A percentile compares a stretch with the other conserved stretches of the same genome.
These are phyloP conservation scores for Blastomyces silverae DNA, from an alignment of 2,329 filamentous ascomycete species.

Conservation along the genomic window DNA sequence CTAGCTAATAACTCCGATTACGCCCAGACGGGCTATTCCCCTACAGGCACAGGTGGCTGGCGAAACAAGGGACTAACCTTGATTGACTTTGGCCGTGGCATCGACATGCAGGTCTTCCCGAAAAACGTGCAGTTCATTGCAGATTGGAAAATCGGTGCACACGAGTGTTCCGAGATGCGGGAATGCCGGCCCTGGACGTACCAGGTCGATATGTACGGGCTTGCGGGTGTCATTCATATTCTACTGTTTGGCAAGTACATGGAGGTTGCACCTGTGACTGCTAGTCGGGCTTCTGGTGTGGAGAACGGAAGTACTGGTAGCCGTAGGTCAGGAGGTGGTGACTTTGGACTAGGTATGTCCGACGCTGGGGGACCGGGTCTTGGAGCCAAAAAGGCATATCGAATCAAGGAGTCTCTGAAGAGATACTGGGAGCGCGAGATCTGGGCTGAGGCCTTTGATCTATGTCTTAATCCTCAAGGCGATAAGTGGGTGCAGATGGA, in stretches of 20 bases:
- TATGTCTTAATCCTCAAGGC: constrained; percentile 69
- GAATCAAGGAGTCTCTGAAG: constrained; percentile 75
- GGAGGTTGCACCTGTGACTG: constrained; percentile 55
- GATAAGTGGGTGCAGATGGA: constrained; percentile 58
- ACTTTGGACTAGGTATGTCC: not conserved
- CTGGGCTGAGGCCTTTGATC: constrained; percentile 74
- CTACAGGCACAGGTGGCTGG: constrained; percentile 74
- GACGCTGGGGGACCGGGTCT: constrained; percentile 12
- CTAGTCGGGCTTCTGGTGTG: constrained; percentile 22
- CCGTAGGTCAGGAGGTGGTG: not conserved
- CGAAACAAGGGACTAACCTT: constrained; percentile 68
- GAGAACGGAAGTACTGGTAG: constrained; percentile 12
- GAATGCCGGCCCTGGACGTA: constrained; percentile 94
- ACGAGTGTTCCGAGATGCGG: constrained; percentile 93
- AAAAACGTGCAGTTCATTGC: constrained; percentile 79
- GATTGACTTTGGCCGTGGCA: constrained; percentile 90
- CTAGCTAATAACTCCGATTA: constrained; percentile 27
- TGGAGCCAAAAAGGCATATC: constrained; percentile 57
- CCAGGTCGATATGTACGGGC: constrained; percentile 92
- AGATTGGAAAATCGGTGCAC: constrained; percentile 82
- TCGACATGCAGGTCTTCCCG: constrained; percentile 83
- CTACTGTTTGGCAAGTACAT: constrained; percentile 94
- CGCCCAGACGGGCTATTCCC: constrained; percentile 54
- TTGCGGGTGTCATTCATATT: constrained; percentile 80
- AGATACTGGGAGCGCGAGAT: constrained; percentile 95